Conservation (phyloP, 2,329 filamentous ascomycete species). For the Diaporthe nobilis region DNA sequence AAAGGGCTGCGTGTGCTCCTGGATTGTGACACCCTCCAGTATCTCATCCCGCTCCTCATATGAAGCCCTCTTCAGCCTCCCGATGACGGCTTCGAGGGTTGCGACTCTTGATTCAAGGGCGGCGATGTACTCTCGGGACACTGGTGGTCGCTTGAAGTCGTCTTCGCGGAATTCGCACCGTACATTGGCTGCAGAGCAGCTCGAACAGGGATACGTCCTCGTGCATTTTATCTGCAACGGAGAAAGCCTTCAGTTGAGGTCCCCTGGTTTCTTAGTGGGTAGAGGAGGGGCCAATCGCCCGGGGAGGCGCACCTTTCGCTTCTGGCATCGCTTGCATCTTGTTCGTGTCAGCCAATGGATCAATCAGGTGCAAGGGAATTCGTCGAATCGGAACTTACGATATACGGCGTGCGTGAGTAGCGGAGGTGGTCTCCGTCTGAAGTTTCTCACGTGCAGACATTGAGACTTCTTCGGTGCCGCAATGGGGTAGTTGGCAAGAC, state of each 20-base stretch:
- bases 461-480: background rate
- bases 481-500: background rate
- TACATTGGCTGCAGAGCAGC: constrained; percentile 38
- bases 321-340: constrained; percentile 28
- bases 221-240: constrained; percentile 43
- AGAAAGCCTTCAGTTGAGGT: background rate
- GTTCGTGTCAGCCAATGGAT: background rate
- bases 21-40: background rate
- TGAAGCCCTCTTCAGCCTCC: background rate
- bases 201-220: constrained; percentile 42
- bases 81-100: constrained; percentile 38
- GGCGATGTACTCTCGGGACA: constrained; percentile 40
- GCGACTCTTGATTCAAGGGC: constrained; percentile 37
- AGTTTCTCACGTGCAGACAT: background rate
- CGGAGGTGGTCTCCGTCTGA: background rate
- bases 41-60: constrained; percentile 17
- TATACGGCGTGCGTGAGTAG: background rate
- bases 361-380: too few species aligned
- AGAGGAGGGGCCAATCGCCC: background rate
- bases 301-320: background rate
- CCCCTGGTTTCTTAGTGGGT: background rate
- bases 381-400: background rate
- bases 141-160: constrained; percentile 42
- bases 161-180: constrained; percentile 44
- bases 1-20: background rate